Conservation (phyloP, 805 yeast species). For the Zygoascus flipseniorum region DNA sequence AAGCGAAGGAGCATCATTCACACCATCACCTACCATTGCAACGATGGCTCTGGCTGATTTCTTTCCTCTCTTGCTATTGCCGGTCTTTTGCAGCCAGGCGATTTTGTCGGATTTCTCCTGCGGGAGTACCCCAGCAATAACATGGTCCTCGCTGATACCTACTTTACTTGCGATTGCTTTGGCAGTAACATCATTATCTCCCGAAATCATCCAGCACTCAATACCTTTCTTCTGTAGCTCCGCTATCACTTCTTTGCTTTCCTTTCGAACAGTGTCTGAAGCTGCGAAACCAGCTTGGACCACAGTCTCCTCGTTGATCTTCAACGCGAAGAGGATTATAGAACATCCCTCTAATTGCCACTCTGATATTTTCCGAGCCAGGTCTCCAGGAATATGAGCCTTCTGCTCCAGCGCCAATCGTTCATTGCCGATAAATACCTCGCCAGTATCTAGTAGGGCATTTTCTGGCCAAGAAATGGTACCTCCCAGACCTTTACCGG, state of each 20-base stretch:
- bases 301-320: constrained; percentile 18
- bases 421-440: constrained; percentile 49
- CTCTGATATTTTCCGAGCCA: constrained; percentile 29
- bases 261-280: constrained; percentile 46
- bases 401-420: constrained; percentile 42
- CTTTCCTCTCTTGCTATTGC: constrained; percentile 18
- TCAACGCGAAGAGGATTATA: constrained; percentile 46
- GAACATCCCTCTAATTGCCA: constrained; percentile 66
- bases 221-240: constrained; percentile 36
- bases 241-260: constrained; percentile 44
- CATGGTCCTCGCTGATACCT: constrained; percentile 43
- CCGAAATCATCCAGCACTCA: constrained; percentile 68
- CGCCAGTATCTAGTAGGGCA: constrained; percentile 19
- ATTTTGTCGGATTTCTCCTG: constrained; percentile 60
- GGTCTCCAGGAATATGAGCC: constrained; percentile 31
- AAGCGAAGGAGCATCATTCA: constrained; percentile 76
- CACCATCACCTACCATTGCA: constrained; percentile 81
- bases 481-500: constrained; percentile 49
- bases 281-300: constrained; percentile 45
- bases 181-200: constrained; percentile 64
- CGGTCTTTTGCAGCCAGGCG: constrained; percentile 43
- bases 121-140: constrained; percentile 66
- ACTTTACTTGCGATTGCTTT: constrained; percentile 54
- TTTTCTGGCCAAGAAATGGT: background rate
- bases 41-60: constrained; percentile 33